Evolutionary conservation across 1,284 basidiomycete genomes (phyloP).

Genomic region (Lentinula novae-zelandiae): DNA sequence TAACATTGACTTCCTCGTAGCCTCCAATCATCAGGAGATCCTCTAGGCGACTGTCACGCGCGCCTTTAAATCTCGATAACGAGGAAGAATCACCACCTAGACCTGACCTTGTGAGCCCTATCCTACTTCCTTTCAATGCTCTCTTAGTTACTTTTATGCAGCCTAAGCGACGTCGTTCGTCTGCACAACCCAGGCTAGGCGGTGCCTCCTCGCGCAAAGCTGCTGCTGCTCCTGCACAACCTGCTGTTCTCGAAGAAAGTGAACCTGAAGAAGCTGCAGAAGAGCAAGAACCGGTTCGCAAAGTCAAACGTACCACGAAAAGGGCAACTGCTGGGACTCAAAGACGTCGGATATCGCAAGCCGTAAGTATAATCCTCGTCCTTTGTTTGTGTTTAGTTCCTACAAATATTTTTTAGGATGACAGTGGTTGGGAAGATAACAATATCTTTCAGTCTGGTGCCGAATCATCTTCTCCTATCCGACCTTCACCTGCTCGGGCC

Average conservation of each 20-base stretch:
- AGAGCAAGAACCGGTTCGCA: conserved; percentile 58
- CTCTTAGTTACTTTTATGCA: conserved; percentile 28
- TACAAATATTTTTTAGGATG: conserved; percentile 36
- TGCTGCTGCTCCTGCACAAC: conserved; percentile 33
- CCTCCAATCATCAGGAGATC: conserved; percentile 38
- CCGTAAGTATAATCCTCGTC: conserved; percentile 24
- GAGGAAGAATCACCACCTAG: conserved; percentile 30
- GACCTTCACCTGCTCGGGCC: conserved; percentile 52
- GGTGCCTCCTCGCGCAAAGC: conserved; percentile 39
- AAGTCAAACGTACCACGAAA: conserved; percentile 59
- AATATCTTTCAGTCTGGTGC: conserved; percentile 82
- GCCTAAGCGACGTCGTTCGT: conserved; percentile 61
- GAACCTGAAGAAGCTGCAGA: conserved; percentile 71
- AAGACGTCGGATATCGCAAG: conserved; percentile 50
- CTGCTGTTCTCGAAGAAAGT: conserved; percentile 65
- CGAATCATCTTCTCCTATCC: conserved; percentile 70
- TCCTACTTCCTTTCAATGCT: conserved; percentile 14
- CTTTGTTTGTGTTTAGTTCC: conserved; percentile 4
- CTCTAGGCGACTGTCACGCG: conserved; percentile 48
- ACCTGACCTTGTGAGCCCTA: conserved; percentile 44
- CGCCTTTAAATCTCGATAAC: conserved; percentile 39
- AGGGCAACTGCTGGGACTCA: conserved; percentile 50
- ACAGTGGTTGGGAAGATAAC: conserved; percentile 84
- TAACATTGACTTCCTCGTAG: conserved; percentile 11
- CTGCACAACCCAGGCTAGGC: conserved; percentile 66